phyloP scores from a whole-genome alignment of 495 filamentous ascomycete genomes.

The Penicillium turbatum region DNA sequence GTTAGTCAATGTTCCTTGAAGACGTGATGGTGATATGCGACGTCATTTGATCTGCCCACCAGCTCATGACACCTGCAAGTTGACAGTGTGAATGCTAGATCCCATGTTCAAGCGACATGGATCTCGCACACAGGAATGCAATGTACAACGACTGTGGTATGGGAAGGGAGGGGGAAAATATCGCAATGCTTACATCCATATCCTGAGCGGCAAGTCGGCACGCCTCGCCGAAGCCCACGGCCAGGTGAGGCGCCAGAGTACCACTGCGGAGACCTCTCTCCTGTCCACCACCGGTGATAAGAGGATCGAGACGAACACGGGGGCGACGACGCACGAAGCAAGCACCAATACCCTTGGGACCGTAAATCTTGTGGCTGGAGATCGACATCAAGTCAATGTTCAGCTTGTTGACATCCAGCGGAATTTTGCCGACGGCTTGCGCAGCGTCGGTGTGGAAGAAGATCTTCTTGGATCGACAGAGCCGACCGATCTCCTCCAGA shows the following conservation, averaged over 20 bases:
- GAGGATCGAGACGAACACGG: constrained; percentile 87
- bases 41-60: not conserved
- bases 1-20: constrained; percentile 24
- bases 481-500: constrained; percentile 83
- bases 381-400: constrained; percentile 98
- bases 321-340: constrained; percentile 92
- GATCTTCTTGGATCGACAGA: constrained; percentile 86
- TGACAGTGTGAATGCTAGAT: constrained; percentile 42
- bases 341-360: constrained; percentile 93
- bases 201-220: constrained; percentile 88
- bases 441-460: constrained; percentile 99
- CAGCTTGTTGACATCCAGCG: constrained; percentile 92
- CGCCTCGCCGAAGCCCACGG: constrained; percentile 92
- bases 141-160: constrained; percentile 47
- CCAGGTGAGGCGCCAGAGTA: constrained; percentile 82
- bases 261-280: constrained; percentile 92
- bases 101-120: constrained; percentile 32
- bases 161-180: constrained; percentile 8
- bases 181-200: constrained; percentile 63
- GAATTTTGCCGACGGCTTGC: constrained; percentile 96
- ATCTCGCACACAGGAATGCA: not conserved
- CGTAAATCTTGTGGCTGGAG: constrained; percentile 98
- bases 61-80: constrained; percentile 51
- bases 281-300: constrained; percentile 95
- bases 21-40: too few species aligned